Conservation (phyloP, 2,329 filamentous ascomycete genomes). For the Ophiosphaerella narmari region DNA sequence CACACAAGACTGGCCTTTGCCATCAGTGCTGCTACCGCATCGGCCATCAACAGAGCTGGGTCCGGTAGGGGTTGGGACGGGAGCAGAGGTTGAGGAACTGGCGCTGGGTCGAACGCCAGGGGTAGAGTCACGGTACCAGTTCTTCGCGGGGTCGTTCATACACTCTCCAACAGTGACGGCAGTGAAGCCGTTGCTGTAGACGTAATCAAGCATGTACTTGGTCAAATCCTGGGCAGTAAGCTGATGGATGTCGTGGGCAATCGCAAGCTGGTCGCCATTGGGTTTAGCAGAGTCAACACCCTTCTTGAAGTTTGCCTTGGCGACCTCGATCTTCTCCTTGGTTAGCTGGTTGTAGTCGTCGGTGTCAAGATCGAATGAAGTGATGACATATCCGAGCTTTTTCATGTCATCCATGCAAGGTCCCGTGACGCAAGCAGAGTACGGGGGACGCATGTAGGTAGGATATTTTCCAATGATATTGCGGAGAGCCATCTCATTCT, state of each 20-base stretch:
- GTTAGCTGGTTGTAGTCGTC: slow-evolving; percentile 47
- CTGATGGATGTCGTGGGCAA: slow-evolving; percentile 57
- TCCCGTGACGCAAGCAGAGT: slow-evolving; percentile 50
- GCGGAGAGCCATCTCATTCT: slow-evolving; percentile 60
- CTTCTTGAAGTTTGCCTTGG: slow-evolving; percentile 47
- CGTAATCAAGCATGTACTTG: slow-evolving; percentile 49
- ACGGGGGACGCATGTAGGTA: slow-evolving; percentile 59
- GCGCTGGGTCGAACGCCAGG: slow-evolving; percentile 40
- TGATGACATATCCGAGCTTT: slow-evolving; percentile 61
- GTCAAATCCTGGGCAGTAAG: slow-evolving; percentile 52
- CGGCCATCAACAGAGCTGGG: slow-evolving; percentile 22
- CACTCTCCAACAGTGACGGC: slow-evolving; percentile 56
- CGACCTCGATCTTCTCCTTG: slow-evolving; percentile 33
- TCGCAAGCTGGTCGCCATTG: slow-evolving; percentile 52
- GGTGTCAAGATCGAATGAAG: slow-evolving; percentile 65
- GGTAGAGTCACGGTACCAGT: slow-evolving; percentile 54
- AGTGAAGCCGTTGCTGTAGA: slow-evolving; percentile 46
- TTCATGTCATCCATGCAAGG: slow-evolving; percentile 48
- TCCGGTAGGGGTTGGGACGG: slow-evolving; percentile 25
- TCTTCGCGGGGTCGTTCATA: slow-evolving; percentile 49
- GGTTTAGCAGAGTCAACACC: slow-evolving; percentile 42
- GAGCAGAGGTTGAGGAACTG: slow-evolving; percentile 13
- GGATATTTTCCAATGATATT: slow-evolving; percentile 61
- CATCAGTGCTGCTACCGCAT: slow-evolving; percentile 22
- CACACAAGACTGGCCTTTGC: slow-evolving; percentile 23